Evolutionary conservation across 164 flowering plant species (phyloP).

Genomic region (Kingdonia uniflora): DNA sequence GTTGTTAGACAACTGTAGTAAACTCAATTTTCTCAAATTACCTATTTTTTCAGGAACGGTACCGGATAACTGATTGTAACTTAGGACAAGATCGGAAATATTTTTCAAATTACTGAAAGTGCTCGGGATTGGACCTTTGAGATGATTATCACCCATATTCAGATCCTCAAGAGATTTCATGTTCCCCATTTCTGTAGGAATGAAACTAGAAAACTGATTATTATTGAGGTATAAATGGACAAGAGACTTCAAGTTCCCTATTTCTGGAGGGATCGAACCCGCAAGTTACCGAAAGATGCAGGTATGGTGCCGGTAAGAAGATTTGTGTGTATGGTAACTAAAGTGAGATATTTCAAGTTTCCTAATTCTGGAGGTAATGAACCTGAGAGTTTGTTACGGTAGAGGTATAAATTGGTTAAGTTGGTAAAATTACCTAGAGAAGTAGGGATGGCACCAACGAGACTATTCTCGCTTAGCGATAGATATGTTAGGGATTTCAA

Average conservation of each 20-base stretch:
- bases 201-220: too few species aligned
- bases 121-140: neutral
- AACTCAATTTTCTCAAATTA: neutral
- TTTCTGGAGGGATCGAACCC: too few species aligned
- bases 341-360: neutral
- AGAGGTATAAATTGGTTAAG: neutral
- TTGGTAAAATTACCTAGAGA: neutral
- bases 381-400: neutral
- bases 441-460: neutral
- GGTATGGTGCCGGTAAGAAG: too few species aligned
- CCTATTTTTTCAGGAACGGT: neutral
- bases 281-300: too few species aligned
- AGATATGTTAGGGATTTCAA: neutral
- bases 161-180: too few species aligned
- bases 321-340: too few species aligned
- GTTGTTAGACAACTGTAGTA: neutral
- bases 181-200: too few species aligned
- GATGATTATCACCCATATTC: neutral
- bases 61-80: neutral
- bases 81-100: too few species aligned
- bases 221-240: too few species aligned
- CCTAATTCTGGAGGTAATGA: neutral
- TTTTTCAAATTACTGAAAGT: neutral
- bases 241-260: too few species aligned
- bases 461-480: neutral